A percentile compares a stretch with the other conserved stretches of the same genome.
These are phyloP conservation scores for Pilobolus umbonatus DNA, from an alignment of 192 early-diverging fungal genomes.

Conservation along the genomic window DNA sequence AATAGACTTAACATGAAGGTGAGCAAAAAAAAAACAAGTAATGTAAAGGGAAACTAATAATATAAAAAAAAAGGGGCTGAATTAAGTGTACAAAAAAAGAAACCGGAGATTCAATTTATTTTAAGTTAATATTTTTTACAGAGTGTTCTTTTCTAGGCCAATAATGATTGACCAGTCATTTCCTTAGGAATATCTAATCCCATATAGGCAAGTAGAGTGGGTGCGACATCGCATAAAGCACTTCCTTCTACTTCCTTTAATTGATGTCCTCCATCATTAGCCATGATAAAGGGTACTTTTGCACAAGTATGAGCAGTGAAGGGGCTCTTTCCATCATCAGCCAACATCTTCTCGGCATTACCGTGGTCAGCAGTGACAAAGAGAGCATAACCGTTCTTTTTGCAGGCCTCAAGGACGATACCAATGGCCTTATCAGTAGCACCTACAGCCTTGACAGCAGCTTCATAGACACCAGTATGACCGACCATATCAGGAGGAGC, in stretches of 20 bases:
- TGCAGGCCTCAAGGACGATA: slow-evolving; percentile 88
- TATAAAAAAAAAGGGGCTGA: background rate
- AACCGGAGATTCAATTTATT: too few relatives aligned
- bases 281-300: slow-evolving; percentile 92
- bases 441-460: slow-evolving; percentile 85
- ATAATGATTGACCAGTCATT: slow-evolving; percentile 84
- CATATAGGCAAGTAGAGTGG: slow-evolving; percentile 91
- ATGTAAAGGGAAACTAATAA: background rate
- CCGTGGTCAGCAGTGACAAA: slow-evolving; percentile 99
- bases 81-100: background rate
- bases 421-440: slow-evolving; percentile 96
- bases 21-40: background rate
- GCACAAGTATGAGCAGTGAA: slow-evolving; percentile 96
- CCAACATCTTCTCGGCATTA: slow-evolving; percentile 98
- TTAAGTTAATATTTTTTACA: background rate
- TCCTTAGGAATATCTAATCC: slow-evolving; percentile 88
- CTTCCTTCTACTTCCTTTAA: slow-evolving; percentile 56
- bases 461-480: slow-evolving; percentile 94
- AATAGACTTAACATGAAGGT: background rate
- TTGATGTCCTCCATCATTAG: slow-evolving; percentile 42
- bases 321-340: slow-evolving; percentile 75
- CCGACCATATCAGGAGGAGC: slow-evolving; percentile 97
- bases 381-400: slow-evolving; percentile 79
- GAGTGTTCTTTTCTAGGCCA: slow-evolving; percentile 23
- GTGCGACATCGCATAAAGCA: slow-evolving; percentile 93